These are phyloP conservation scores for Lentinus tigrinus DNA, from an alignment of 768 basidiomycete genomes.

Conservation along the genomic window DNA sequence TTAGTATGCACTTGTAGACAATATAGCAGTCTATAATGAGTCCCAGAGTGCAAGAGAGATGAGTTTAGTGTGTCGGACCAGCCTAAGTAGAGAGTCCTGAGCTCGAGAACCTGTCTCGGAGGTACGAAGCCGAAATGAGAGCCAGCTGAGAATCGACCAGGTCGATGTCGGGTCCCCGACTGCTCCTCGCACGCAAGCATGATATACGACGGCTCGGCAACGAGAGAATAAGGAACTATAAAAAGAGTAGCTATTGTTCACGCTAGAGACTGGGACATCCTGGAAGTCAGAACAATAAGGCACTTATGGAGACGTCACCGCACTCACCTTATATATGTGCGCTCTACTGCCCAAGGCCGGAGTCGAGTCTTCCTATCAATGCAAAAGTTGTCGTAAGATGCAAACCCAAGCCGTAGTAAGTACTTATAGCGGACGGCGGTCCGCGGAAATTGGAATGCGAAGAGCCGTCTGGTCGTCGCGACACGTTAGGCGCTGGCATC, in stretches of 20 bases:
- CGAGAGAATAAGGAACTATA: conserved; percentile 13
- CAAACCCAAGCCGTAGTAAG: too few relatives aligned
- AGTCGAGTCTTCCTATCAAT: too few relatives aligned
- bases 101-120: conserved; percentile 14
- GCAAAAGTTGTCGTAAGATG: too few relatives aligned
- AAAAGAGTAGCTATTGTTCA: conserved; percentile 11
- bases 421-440: too few relatives aligned
- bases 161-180: conserved; percentile 4
- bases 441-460: too few relatives aligned
- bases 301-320: background rate
- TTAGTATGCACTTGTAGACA: background rate
- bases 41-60: background rate
- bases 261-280: conserved; percentile 1
- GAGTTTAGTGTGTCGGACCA: background rate
- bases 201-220: conserved; percentile 12
- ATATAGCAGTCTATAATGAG: background rate
- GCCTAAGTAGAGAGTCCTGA: background rate
- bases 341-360: too few relatives aligned
- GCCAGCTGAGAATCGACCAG: conserved; percentile 6
- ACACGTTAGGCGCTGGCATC: too few relatives aligned
- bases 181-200: background rate
- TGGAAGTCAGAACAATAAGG: conserved; percentile 7
- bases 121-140: conserved; percentile 1
- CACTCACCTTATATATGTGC: too few relatives aligned
- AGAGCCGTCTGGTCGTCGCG: too few relatives aligned